Percentiles rank a stretch among this genome's conserved stretches.
These are phyloP conservation scores for Coix lacrymajobi DNA, from an alignment of 176 grass and related monocot genomes.

Conservation along the genomic window DNA sequence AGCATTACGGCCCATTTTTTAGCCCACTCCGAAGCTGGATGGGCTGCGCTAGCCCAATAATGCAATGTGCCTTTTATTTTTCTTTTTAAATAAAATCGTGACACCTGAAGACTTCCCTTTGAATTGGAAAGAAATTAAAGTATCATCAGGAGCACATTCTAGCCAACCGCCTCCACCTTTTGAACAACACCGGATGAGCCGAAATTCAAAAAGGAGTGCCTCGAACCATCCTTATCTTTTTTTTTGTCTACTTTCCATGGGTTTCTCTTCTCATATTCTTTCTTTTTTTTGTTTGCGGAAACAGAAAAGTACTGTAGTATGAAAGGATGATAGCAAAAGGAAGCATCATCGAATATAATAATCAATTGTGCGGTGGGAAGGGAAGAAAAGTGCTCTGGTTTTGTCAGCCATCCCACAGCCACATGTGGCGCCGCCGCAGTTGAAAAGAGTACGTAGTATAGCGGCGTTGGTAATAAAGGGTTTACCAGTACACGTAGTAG, in stretches of 20 bases:
- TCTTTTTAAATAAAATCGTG: not conserved
- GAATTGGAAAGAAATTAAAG: not conserved
- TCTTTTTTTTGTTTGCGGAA: no score
- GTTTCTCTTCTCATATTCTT: not conserved
- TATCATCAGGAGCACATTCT: not conserved
- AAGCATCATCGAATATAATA: not conserved
- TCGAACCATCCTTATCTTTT: not conserved
- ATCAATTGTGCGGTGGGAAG: not conserved
- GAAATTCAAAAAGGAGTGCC: not conserved
- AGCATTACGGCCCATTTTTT: not conserved
- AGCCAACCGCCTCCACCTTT: not conserved
- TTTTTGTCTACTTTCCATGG: not conserved
- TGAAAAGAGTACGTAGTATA: not conserved
- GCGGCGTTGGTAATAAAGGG: not conserved
- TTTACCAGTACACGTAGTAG: not conserved
- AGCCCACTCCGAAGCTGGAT: no score
- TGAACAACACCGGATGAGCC: not conserved
- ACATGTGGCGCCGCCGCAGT: not conserved
- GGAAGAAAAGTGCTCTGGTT: not conserved
- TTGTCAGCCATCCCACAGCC: not conserved
- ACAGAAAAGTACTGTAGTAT: not conserved
- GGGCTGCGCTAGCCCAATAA: not conserved
- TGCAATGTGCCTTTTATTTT: not conserved
- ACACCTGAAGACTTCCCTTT: not conserved
- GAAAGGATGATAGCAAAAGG: slow-evolving; percentile 13